Base-by-base conservation (phyloP, 1,284 basidiomycete species). In the Tilletia caries region DNA sequence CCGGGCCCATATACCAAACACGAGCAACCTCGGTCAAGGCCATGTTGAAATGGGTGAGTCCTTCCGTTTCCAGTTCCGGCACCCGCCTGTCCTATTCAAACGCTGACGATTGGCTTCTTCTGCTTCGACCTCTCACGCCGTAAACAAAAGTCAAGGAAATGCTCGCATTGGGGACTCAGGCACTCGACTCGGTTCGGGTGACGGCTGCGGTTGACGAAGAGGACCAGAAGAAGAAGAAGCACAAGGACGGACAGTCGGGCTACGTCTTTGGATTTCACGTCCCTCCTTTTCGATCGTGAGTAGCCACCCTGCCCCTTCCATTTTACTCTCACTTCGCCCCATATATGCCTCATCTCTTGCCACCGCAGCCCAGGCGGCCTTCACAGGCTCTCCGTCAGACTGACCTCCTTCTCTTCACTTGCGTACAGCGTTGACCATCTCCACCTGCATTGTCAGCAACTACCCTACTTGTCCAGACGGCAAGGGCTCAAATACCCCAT, bases 251-350 rank as follows among this genome's bases (percentile, higher is more conserved):
- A 68, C 78, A 76, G 71, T 18, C 77, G 65, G 71, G 78, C 75
- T 41, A 79, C 73, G 70, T 72, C 15, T 68, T 77, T 80, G 73
- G 75, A 44, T 77, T 75, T 65, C 74, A 75, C 69, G 62, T 68
- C 2, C 29, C 84, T 85, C 23, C 75, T 72, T 3, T 68, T 58
- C 86, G 87, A 77, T 87, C 85, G 90, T 90, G 68, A 62, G 76
- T 68, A 58, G 12, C n/a, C n/a, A n/a, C n/a, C n/a, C 23, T 68
- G 58, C 74, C 65, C 34, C 43, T 64, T 4, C 4, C 37, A 8
- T 65, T 4, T 82, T 91, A 91, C 1, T 92, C 91, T 76, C 91
- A 92, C 81, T 91, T 92, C 72, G 90, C 91, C 0, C 92, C 92
- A 0, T 91, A 91, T n/a, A n/a, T n/a, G n/a, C n/a, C n/a, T n/a